A percentile compares a stretch with the other conserved stretches of the same genome.
phyloP scores from a whole-genome alignment of 1,284 basidiomycete genomes.

The Lentinula novae-zelandiae region DNA sequence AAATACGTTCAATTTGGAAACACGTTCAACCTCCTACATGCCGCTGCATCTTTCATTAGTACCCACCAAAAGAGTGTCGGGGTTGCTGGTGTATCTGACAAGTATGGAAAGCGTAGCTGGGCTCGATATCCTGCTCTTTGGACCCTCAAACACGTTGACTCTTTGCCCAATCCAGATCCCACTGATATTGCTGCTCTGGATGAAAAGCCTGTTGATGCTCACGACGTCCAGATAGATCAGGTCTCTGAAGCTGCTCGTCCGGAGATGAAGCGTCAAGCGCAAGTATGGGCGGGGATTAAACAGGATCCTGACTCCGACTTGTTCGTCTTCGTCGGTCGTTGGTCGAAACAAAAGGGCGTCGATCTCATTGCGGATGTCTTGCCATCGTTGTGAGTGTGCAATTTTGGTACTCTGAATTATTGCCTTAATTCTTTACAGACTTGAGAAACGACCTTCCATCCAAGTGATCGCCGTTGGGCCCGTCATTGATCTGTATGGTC shows the following conservation, averaged over 20 bases:
- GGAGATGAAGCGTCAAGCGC: constrained; percentile 85
- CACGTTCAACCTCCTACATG: constrained; percentile 92
- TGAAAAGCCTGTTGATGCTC: constrained; percentile 67
- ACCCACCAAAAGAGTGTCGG: constrained; percentile 89
- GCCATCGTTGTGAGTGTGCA: constrained; percentile 67
- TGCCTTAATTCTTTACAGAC: constrained; percentile 32
- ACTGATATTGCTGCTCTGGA: constrained; percentile 91
- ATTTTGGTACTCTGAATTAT: constrained; percentile 23
- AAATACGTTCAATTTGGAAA: constrained; percentile 97
- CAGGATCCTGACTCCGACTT: constrained; percentile 87
- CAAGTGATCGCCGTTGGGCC: constrained; percentile 88
- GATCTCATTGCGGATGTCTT: constrained; percentile 93
- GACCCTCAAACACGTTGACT: constrained; percentile 93
- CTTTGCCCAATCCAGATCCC: constrained; percentile 89
- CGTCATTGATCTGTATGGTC: constrained; percentile 91
- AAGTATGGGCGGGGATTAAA: constrained; percentile 90
- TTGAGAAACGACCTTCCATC: constrained; percentile 82
- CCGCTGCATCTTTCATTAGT: constrained; percentile 87
- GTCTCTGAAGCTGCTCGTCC: constrained; percentile 86
- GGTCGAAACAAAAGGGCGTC: constrained; percentile 96
- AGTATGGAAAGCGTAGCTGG: constrained; percentile 94
- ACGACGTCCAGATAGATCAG: constrained; percentile 74
- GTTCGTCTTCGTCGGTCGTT: constrained; percentile 93
- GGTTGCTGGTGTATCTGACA: constrained; percentile 94
- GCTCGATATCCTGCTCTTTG: constrained; percentile 91